Evolutionary conservation across 495 filamentous ascomycete genomes (phyloP), one percentile per base, ranked within the genome.

Genomic region (Talaromyces wortmannii): DNA sequence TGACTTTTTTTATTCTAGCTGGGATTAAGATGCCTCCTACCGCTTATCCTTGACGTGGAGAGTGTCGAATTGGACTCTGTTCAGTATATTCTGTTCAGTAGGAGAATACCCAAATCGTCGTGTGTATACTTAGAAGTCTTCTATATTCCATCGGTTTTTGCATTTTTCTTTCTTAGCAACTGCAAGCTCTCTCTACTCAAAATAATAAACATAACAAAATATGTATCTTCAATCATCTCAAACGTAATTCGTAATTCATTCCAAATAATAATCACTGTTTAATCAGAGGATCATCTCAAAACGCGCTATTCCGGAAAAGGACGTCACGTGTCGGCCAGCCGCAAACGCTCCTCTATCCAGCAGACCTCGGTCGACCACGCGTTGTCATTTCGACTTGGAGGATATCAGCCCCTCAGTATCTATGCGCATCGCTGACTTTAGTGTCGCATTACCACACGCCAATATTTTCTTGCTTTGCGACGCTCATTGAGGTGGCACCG

Each of bases 11-110:
- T 45, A 23, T 52, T 12, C 16, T 57, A 81, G 79, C 61, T 81
- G 77, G 76, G 72, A 79, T 52, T 80, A 60, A 76, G 23, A 23
- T 23, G 23, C 23, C 23, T 23, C 23, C 23, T 23, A 1, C 23
- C 23, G 23, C 23, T 23, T 23, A 23, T 23, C 23, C 23, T 23
- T 23, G 23, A 23, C 23, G 23, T 23, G 23, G 4, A 23, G 4
- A 23, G 23, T 23, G 23, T 23, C 23, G 23, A 23, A 23, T 23
- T 23, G 23, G 23, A 23, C 23, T 23, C 23, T 23, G 23, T 23
- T 23, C 23, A 23, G 23, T 23, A 23, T 23, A 23, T 13, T 40
- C 36, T 40, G 36, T 40, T 40, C 36, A 40, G 36, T 40, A 40
- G 36, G 36, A 40, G 13, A 40, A 40, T 13, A 40, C 23, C 23